Conservation (phyloP, 805 yeast genomes). For the Kuraishia borneana region DNA sequence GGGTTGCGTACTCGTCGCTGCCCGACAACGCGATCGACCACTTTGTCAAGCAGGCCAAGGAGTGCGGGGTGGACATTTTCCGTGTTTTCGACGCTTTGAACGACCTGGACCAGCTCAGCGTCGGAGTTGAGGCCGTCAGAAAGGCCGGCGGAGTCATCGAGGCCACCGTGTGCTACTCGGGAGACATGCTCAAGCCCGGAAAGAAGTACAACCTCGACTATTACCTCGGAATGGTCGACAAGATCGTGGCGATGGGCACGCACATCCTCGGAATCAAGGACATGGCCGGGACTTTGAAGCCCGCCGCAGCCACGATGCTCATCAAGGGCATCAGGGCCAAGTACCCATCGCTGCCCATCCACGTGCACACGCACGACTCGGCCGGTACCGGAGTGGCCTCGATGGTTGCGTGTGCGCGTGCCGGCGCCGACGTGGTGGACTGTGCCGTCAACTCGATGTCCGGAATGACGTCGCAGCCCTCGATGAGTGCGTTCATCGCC, state of each 20-base stretch:
- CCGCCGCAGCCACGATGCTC: slow-evolving; percentile 79
- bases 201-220: slow-evolving; percentile 93
- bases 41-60: slow-evolving; percentile 89
- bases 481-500: slow-evolving; percentile 85
- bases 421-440: slow-evolving; percentile 98
- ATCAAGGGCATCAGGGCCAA: slow-evolving; percentile 72
- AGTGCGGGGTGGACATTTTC: slow-evolving; percentile 93
- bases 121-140: slow-evolving; percentile 95
- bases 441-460: slow-evolving; percentile 96
- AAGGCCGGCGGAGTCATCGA: slow-evolving; percentile 99
- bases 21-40: slow-evolving; percentile 99
- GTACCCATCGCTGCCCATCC: slow-evolving; percentile 93
- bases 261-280: slow-evolving; percentile 96
- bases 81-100: slow-evolving; percentile 96
- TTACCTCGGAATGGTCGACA: slow-evolving; percentile 71
- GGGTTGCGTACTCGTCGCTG: slow-evolving; percentile 94
- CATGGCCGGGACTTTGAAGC: slow-evolving; percentile 99
- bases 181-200: slow-evolving; percentile 94
- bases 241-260: slow-evolving; percentile 88
- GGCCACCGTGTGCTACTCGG: slow-evolving; percentile 97
- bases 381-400: slow-evolving; percentile 99
- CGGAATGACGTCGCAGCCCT: slow-evolving; percentile 97
- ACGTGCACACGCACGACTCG: slow-evolving; percentile 98
- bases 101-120: slow-evolving; percentile 92
- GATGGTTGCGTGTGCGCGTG: slow-evolving; percentile 85